Percentiles rank a stretch among this genome's conserved stretches.
Evolutionary conservation across 805 yeast genomes (phyloP).

Genomic region (Torulaspora quercuum): DNA sequence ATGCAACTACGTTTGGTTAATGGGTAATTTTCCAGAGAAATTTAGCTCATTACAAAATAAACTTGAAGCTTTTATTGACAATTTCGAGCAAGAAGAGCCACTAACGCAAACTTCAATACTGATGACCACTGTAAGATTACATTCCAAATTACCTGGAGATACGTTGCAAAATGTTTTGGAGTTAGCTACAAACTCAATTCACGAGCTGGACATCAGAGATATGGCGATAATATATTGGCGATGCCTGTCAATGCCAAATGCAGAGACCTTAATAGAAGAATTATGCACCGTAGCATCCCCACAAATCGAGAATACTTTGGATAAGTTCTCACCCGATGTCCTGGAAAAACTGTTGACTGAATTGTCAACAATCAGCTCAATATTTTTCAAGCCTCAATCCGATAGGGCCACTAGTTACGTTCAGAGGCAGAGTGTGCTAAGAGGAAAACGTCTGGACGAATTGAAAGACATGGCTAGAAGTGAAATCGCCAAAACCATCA

Average conservation of each 20-base stretch:
- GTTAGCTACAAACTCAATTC: constrained; percentile 59
- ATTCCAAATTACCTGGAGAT: constrained; percentile 42
- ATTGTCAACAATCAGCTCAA: constrained; percentile 80
- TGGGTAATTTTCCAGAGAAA: constrained; percentile 66
- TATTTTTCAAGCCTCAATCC: constrained; percentile 78
- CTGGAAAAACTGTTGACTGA: constrained; percentile 69
- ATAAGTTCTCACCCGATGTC: constrained; percentile 63
- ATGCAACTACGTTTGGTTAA: constrained; percentile 60
- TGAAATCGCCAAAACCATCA: constrained; percentile 61
- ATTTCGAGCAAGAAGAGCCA: constrained; percentile 57
- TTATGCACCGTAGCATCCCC: constrained; percentile 50
- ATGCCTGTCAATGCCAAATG: constrained; percentile 49
- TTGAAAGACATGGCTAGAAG: constrained; percentile 71
- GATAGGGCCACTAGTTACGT: constrained; percentile 46
- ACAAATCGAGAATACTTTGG: constrained; percentile 66
- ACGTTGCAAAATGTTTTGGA: constrained; percentile 58
- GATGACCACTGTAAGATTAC: constrained; percentile 59
- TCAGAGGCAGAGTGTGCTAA: constrained; percentile 36
- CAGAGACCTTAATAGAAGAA: constrained; percentile 27
- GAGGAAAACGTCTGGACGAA: constrained; percentile 66
- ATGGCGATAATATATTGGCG: constrained; percentile 81
- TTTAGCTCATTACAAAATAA: constrained; percentile 52
- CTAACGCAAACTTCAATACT: constrained; percentile 57
- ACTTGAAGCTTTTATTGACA: constrained; percentile 46
- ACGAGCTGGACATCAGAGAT: constrained; percentile 75